Evolutionary conservation across 495 filamentous ascomycete genomes (phyloP).

Genomic region (Xanthoparmelia taractica): DNA sequence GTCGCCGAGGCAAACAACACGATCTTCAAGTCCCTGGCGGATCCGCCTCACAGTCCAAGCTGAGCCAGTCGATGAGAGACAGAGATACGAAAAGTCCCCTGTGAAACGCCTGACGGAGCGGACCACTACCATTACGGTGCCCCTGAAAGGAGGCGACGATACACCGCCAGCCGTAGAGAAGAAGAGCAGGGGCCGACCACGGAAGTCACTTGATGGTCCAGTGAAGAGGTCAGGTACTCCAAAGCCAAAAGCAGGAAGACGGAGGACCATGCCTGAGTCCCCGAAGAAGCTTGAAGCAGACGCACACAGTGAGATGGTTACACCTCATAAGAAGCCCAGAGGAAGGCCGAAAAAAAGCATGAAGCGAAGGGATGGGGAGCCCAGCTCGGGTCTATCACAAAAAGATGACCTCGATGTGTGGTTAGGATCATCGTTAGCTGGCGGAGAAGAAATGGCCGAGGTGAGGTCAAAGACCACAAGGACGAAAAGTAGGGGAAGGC

Average conservation of each 20-base stretch:
- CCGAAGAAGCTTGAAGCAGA: slow-evolving; percentile 2
- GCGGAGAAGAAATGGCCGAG: background rate
- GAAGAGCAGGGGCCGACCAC: slow-evolving; percentile 39
- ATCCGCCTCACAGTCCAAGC: slow-evolving; percentile 53
- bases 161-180: slow-evolving; percentile 33
- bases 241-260: slow-evolving; percentile 34
- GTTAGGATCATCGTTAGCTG: slow-evolving; percentile 27
- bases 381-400: slow-evolving; percentile 19
- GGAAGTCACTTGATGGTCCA: slow-evolving; percentile 32
- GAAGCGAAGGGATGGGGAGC: slow-evolving; percentile 16
- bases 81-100: slow-evolving; percentile 29
- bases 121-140: slow-evolving; percentile 45
- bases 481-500: slow-evolving; percentile 20
- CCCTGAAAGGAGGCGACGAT: slow-evolving; percentile 43
- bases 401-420: slow-evolving; percentile 16
- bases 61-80: slow-evolving; percentile 42
- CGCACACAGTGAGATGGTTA: slow-evolving; percentile 18
- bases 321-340: slow-evolving; percentile 30
- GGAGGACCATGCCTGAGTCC: slow-evolving; percentile 30
- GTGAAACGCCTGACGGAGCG: slow-evolving; percentile 34
- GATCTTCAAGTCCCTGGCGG: slow-evolving; percentile 45
- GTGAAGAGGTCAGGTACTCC: slow-evolving; percentile 24
- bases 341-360: slow-evolving; percentile 38
- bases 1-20: slow-evolving; percentile 29
- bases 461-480: background rate